Evolutionary conservation across 192 early-diverging fungal species (phyloP).

Genomic region (Gamsiella multidivaricata): DNA sequence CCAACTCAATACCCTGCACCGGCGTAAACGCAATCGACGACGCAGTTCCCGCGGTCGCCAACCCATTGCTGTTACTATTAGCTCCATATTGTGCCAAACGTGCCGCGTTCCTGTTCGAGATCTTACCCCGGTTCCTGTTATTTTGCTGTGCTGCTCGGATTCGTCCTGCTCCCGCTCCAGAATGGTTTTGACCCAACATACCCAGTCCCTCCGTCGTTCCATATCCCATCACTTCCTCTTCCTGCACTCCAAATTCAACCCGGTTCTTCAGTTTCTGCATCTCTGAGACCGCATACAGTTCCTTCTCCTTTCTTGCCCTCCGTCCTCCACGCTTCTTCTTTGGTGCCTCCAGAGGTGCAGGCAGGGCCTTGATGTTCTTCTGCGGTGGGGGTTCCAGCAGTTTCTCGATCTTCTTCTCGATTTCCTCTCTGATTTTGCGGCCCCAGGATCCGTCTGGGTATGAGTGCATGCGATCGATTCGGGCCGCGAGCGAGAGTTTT

Average conservation of each 20-base stretch:
- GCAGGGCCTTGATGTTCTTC: conserved; percentile 88
- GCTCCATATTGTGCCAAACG: conserved; percentile 37
- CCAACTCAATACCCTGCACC: conserved; percentile 93
- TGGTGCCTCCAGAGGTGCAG: conserved; percentile 90
- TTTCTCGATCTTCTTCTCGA: conserved; percentile 90
- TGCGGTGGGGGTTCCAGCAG: conserved; percentile 85
- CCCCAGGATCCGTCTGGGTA: conserved; percentile 81
- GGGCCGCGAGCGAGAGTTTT: conserved; percentile 85
- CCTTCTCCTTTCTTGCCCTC: conserved; percentile 84
- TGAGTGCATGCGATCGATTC: conserved; percentile 83
- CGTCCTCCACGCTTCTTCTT: conserved; percentile 94
- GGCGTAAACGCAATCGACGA: conserved; percentile 95
- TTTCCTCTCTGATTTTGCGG: conserved; percentile 74
- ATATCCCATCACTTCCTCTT: conserved; percentile 87
- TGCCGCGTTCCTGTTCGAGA: conserved; percentile 50
- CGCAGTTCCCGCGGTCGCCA: conserved; percentile 80
- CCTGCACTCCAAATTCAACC: conserved; percentile 90
- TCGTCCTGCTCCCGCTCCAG: conserved; percentile 69
- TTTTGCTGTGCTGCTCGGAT: conserved; percentile 80
- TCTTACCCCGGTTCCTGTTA: conserved; percentile 74
- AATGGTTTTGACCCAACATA: conserved; percentile 76
- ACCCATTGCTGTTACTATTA: conserved; percentile 58
- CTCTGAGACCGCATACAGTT: conserved; percentile 86
- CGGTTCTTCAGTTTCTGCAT: conserved; percentile 91
- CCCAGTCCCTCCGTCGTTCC: conserved; percentile 92